phyloP scores from a whole-genome alignment of 257 asterid species.

The Solanum lignicaule region DNA sequence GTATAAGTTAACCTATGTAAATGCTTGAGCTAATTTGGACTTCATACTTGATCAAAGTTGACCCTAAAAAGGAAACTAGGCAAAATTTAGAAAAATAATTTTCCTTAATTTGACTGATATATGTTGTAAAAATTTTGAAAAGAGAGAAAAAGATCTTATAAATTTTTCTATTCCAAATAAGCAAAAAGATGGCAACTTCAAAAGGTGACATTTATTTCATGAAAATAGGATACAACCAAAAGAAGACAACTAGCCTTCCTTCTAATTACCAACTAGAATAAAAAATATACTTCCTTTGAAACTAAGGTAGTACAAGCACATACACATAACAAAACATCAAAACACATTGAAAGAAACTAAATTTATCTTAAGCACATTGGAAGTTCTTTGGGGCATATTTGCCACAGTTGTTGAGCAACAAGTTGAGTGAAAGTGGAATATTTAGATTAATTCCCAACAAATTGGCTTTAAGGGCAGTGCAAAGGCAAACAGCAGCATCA shows the following conservation, averaged over 20 bases:
- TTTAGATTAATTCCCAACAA: conserved; percentile 4
- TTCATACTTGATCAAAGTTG: not conserved
- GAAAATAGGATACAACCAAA: not conserved
- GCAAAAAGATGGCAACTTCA: not conserved
- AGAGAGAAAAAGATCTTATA: not conserved
- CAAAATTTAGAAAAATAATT: too few species aligned
- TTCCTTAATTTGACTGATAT: too few species aligned
- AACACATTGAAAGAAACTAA: not conserved
- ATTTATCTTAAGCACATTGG: not conserved
- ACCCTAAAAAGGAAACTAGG: too few species aligned
- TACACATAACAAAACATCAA: not conserved
- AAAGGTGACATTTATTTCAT: not conserved
- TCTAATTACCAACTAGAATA: not conserved
- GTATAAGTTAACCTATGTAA: not conserved
- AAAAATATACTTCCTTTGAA: not conserved
- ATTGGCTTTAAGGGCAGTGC: conserved; percentile 18
- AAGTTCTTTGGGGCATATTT: not conserved
- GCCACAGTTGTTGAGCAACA: conserved; percentile 13
- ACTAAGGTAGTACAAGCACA: not conserved
- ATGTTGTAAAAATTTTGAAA: too few species aligned
- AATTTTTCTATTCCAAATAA: not conserved
- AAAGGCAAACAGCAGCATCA: conserved; percentile 20
- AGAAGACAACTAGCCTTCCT: not conserved
- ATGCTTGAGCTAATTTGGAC: not conserved
- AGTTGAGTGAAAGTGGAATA: not conserved